Evolutionary conservation across 2,329 filamentous ascomycete genomes (phyloP), one percentile per base, ranked within the genome.

Genomic region (Capronia americana): DNA sequence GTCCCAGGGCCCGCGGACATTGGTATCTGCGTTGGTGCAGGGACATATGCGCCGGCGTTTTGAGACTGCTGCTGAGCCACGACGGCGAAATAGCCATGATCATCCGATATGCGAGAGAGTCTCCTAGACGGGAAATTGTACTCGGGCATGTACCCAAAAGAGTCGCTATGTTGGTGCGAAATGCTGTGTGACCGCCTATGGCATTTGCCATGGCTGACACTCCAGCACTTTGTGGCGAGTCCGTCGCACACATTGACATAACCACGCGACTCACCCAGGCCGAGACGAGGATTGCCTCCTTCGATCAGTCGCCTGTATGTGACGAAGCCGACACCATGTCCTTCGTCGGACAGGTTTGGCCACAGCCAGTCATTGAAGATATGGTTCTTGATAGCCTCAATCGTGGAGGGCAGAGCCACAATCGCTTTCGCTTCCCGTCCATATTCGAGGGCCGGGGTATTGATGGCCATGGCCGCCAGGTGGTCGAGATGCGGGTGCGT

Each of bases 311-410:
- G 87, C 76, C 93, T 89, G 73, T 96, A 98, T 0, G 92, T 97
- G 38, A 99, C 88, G 30, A 99, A 85, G 0, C 95, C 95, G 3
- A 93, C 93, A 26, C 95, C 95, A 38, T 93, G 93, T 76, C 97
- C 95, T 79, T 99, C 95, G 74, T 99, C 94, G 0, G 92, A 96
- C 46, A 99, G 81, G 72, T 99, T 99, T 0, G 95, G 95, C 95
- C 95, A 99, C 61, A 98, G 96, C 65, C 97, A 83, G 74, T 97
- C 96, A 79, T 99, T 99, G 82, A 99, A 99, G 66, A 99, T 92
- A 78, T 99, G 93, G 0, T 84, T 88, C 77, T 97, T 98, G 78
- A 99, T 89, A 0, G 94, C 93, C 54, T 92, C 86, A 59, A 99
- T 93, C n/a, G 94, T 96, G 30, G 88, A 90, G 0, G 93, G 92